phyloP scores from a whole-genome alignment of 129 eudicot species.

The Dittrichia graveolens region DNA sequence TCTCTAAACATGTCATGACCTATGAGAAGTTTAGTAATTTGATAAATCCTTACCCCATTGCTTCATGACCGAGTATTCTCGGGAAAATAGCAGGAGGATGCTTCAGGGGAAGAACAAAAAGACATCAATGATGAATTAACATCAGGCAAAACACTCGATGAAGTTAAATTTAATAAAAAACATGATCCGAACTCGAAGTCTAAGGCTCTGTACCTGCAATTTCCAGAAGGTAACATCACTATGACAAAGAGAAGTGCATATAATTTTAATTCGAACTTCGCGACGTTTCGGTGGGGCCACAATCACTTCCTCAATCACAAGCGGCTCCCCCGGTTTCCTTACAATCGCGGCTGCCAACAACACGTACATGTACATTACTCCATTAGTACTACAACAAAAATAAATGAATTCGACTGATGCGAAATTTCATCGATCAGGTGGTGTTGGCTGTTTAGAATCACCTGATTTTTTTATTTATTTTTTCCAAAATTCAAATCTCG shows the following conservation, averaged over 20 bases:
- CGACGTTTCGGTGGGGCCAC: slow-evolving; percentile 60
- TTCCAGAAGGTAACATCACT: slow-evolving; percentile 75
- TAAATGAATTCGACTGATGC: background rate
- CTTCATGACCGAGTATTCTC: slow-evolving; percentile 85
- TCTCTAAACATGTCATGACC: background rate
- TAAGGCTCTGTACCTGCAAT: slow-evolving; percentile 40
- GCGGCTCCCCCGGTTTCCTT: slow-evolving; percentile 65
- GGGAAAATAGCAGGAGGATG: slow-evolving; percentile 69
- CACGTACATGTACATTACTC: background rate
- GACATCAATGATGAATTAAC: background rate
- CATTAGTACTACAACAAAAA: background rate
- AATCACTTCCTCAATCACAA: slow-evolving; percentile 67
- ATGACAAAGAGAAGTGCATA: slow-evolving; percentile 77
- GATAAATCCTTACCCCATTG: slow-evolving; percentile 57
- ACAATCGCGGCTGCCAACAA: slow-evolving; percentile 65
- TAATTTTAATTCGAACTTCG: slow-evolving; percentile 68
- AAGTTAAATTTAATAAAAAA: slow-evolving; percentile 27
- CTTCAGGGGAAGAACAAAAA: slow-evolving; percentile 38
- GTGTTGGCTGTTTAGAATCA: background rate
- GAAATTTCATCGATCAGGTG: background rate
- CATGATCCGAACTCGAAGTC: background rate
- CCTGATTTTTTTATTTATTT: too few relatives aligned
- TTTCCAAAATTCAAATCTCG: background rate
- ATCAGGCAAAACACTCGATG: slow-evolving; percentile 23
- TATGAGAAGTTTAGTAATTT: background rate